Conservation (phyloP, 202 grass and related monocot genomes). For the Cymbopogon flexuosus region DNA sequence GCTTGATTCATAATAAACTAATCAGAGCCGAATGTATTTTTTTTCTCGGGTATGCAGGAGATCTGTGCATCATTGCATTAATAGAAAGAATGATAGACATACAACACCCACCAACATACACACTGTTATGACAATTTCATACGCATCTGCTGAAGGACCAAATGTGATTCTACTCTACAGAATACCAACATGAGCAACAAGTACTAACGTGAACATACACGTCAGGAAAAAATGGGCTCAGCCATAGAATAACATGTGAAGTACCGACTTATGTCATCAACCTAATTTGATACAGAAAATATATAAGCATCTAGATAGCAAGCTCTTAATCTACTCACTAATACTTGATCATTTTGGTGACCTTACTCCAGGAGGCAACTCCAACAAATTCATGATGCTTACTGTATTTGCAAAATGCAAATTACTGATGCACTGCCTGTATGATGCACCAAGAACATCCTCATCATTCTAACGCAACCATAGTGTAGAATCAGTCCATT, state of each 20-base stretch:
- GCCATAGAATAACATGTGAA: neutral
- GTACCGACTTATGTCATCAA: neutral
- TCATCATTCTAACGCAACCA: neutral
- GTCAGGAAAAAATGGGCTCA: neutral
- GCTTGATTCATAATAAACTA: constrained; percentile 20
- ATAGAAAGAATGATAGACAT: no score
- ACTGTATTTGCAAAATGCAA: neutral
- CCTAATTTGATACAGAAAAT: neutral
- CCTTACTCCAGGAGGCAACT: constrained; percentile 19
- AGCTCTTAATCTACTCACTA: constrained; percentile 23
- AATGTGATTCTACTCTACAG: neutral
- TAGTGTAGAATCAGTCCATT: neutral
- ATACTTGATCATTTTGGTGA: constrained; percentile 7
- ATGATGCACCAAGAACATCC: neutral
- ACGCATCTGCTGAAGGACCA: neutral
- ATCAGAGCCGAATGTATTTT: neutral
- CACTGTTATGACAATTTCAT: neutral
- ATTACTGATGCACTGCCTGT: neutral
- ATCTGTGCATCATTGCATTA: neutral
- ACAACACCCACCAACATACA: no score
- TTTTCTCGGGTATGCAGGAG: neutral
- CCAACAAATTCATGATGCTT: neutral
- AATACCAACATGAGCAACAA: constrained; percentile 10
- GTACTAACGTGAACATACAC: constrained; percentile 17
- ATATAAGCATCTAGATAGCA: neutral